A percentile compares a stretch with the other conserved stretches of the same genome.
Evolutionary conservation across 352 stramenopile species (phyloP).

Genomic region (Pythium coloratum): DNA sequence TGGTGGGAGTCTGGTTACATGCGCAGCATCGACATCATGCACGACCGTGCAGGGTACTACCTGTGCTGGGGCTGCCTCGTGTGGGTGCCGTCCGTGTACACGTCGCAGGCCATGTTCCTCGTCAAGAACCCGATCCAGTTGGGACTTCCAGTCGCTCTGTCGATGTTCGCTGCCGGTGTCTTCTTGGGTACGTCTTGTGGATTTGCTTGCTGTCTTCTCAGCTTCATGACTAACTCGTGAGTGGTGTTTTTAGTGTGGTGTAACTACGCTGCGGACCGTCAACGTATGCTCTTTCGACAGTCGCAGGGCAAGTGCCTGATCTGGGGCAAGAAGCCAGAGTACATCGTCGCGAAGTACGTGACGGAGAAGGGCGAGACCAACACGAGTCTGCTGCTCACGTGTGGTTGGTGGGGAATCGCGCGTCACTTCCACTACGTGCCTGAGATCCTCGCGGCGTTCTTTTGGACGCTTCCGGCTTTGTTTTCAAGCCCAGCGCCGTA

Average conservation of each 20-base stretch:
- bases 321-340: slow-evolving; percentile 91
- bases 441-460: slow-evolving; percentile 87
- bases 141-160: slow-evolving; percentile 36
- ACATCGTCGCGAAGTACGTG: slow-evolving; percentile 93
- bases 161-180: slow-evolving; percentile 74
- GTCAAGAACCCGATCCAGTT: slow-evolving; percentile 87
- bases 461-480: slow-evolving; percentile 69
- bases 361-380: slow-evolving; percentile 88
- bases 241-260: slow-evolving; percentile 60
- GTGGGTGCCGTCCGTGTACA: slow-evolving; percentile 97
- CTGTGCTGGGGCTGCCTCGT: slow-evolving; percentile 97
- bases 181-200: slow-evolving; percentile 56
- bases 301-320: slow-evolving; percentile 86
- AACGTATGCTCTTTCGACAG: slow-evolving; percentile 92
- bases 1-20: slow-evolving; percentile 96
- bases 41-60: slow-evolving; percentile 94
- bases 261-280: slow-evolving; percentile 95
- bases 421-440: slow-evolving; percentile 96
- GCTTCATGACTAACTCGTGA: no score
- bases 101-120: slow-evolving; percentile 92
- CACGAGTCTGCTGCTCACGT: slow-evolving; percentile 89
- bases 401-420: slow-evolving; percentile 93
- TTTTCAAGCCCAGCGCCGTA: slow-evolving; percentile 71
- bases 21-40: slow-evolving; percentile 97
- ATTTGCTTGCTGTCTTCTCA: no score